Percentiles rank a stretch among this genome's conserved stretches.
Conservation (phyloP, 2,329 filamentous ascomycete genomes). For the Cercospora nicotianae region DNA sequence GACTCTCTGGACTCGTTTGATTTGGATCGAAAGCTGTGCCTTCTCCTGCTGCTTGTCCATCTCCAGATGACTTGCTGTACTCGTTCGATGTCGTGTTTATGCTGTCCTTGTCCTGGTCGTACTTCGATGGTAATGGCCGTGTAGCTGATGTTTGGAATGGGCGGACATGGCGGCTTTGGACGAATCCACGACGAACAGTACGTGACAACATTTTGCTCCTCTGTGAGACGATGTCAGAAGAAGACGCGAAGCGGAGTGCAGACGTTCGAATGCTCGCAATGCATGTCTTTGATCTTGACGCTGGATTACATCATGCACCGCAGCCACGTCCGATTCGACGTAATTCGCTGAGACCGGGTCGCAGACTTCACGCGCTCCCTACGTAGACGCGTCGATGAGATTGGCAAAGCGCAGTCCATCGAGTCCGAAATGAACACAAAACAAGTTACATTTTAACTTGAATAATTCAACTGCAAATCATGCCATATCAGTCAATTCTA, state of each 20-base stretch:
- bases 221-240: neutral
- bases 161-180: constrained; percentile 17
- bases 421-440: neutral
- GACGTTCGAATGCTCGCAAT: neutral
- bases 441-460: neutral
- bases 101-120: constrained; percentile 54
- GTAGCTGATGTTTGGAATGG: constrained; percentile 27
- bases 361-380: neutral
- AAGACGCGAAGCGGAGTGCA: neutral
- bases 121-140: constrained; percentile 41
- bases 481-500: neutral
- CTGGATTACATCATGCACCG: constrained; percentile 6
- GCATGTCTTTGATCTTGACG: neutral
- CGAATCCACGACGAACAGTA: constrained; percentile 17
- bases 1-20: constrained; percentile 66
- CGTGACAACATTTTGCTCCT: constrained; percentile 17
- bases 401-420: neutral
- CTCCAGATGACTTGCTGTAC: constrained; percentile 66
- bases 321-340: neutral
- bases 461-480: neutral
- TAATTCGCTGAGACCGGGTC: neutral
- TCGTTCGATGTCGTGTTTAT: constrained; percentile 67
- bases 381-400: neutral
- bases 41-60: constrained; percentile 55
- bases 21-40: constrained; percentile 68